Evolutionary conservation across 1,139 yeast species (phyloP), one percentile per base, ranked within the genome.

Genomic region (Pichia kudriavzevii): DNA sequence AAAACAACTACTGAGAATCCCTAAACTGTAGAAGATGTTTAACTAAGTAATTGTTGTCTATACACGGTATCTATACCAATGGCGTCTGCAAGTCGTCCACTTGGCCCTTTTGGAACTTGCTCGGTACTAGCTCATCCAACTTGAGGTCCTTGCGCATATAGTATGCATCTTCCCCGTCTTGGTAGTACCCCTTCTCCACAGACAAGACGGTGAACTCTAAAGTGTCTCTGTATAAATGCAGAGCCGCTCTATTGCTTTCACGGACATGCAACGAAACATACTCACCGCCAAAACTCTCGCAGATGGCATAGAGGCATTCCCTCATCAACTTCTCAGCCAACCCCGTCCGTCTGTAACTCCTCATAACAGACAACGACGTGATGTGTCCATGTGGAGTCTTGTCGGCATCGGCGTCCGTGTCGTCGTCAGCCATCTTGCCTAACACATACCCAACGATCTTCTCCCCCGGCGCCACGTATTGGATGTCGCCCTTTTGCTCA

Each of bases 161-260:
- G 59, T 87, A 91, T n/a, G 98, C 98, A 62, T 93, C 97, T 59
- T 93, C 99, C 19, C 95, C 95, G 59, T 91, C 97, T 40, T 91
- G 96, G 55, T 91, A 91, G 58, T 93, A 91, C 15, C 81, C 72
- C 49, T 76, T 81, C 52, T 88, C 96, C 40, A 91, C 78, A 31
- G 79, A 75, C 38, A 80, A 69, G 30, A 85, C 91, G 51, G 76
- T 88, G 56, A 93, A 91, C 43, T 73, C 66, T 43, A 93, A 68
- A 5, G 95, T 82, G 53, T 85, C 95, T 56, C 82, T 70, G 64
- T 91, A 91, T 45, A 91, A 69, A 61, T 87, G 95, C 52, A 88
- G 68, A 11, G 98, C 98, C 12, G 98, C 98, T 52, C 87, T 65
- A 61, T 91, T 91, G 34, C 94, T 80, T 60, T 84, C 79, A 61